A percentile compares a stretch with the other conserved stretches of the same genome.
These are phyloP conservation scores for Dentipellis fragilis DNA, from an alignment of 768 basidiomycete species.

Conservation along the genomic window DNA sequence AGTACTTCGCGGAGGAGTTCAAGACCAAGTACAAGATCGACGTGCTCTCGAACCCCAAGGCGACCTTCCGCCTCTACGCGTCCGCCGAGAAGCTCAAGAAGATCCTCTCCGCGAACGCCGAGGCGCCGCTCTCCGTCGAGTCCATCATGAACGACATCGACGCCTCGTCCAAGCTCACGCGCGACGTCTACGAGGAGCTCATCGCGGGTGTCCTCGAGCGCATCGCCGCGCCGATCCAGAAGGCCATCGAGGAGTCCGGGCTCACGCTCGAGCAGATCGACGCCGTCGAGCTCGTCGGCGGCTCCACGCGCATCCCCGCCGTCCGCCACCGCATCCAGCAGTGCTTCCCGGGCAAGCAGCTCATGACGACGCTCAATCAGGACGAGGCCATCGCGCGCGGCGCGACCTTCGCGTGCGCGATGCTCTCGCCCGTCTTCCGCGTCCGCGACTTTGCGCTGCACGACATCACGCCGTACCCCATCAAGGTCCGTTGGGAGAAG, in stretches of 20 bases:
- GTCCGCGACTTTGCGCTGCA: slow-evolving; percentile 89
- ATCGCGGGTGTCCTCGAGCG: slow-evolving; percentile 67
- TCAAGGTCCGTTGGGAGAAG: slow-evolving; percentile 84
- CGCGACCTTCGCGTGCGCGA: slow-evolving; percentile 93
- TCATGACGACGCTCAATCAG: slow-evolving; percentile 91
- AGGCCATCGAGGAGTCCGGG: slow-evolving; percentile 73
- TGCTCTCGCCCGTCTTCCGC: slow-evolving; percentile 95
- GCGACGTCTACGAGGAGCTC: slow-evolving; percentile 77
- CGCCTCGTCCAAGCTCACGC: slow-evolving; percentile 73
- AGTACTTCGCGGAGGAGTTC: slow-evolving; percentile 88
- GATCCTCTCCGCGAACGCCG: slow-evolving; percentile 86
- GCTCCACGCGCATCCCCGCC: slow-evolving; percentile 86
- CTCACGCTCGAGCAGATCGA: slow-evolving; percentile 80
- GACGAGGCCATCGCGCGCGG: slow-evolving; percentile 96
- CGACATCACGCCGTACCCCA: slow-evolving; percentile 80
- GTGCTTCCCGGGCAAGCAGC: slow-evolving; percentile 73
- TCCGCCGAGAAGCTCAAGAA: slow-evolving; percentile 96
- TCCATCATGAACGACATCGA: slow-evolving; percentile 95
- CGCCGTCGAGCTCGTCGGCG: slow-evolving; percentile 88
- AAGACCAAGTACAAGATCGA: slow-evolving; percentile 97
- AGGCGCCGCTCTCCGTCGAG: slow-evolving; percentile 87
- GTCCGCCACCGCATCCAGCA: slow-evolving; percentile 81
- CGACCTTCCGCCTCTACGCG: slow-evolving; percentile 79
- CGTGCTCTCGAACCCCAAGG: slow-evolving; percentile 84
- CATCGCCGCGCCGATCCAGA: slow-evolving; percentile 65